A percentile compares a stretch with the other conserved stretches of the same genome.
phyloP scores from a whole-genome alignment of 2,329 filamentous ascomycete species.

The Magnaporthiopsis poae region DNA sequence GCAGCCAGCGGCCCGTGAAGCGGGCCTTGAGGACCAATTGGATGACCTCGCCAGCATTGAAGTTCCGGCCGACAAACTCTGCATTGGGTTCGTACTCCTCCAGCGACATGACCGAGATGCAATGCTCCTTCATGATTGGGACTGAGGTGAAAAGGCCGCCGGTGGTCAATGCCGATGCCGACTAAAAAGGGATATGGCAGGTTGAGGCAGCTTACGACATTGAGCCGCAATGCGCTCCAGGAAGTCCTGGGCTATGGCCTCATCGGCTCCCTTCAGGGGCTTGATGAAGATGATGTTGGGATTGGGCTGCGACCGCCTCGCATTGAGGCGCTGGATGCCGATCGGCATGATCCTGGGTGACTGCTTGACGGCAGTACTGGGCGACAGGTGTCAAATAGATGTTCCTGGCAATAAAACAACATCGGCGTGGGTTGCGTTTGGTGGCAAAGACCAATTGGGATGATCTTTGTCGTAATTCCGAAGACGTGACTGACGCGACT shows the following conservation, averaged over 20 bases:
- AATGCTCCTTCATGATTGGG: conserved; percentile 60
- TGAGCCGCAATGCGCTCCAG: conserved; percentile 70
- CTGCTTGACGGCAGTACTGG: too few relatives aligned
- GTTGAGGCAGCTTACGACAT: conserved; percentile 41
- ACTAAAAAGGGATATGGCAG: background rate
- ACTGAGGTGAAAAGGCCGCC: conserved; percentile 24
- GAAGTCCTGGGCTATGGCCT: conserved; percentile 56
- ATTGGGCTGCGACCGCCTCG: conserved; percentile 64
- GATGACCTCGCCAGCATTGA: conserved; percentile 80
- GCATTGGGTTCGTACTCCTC: conserved; percentile 74
- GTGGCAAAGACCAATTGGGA: too few relatives aligned
- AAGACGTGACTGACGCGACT: too few relatives aligned
- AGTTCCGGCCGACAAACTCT: conserved; percentile 81
- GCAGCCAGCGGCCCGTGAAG: conserved; percentile 59
- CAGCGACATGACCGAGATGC: conserved; percentile 57
- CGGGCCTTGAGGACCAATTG: conserved; percentile 70
- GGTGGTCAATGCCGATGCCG: background rate
- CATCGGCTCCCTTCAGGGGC: conserved; percentile 55
- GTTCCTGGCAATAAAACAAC: too few relatives aligned
- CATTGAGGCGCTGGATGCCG: conserved; percentile 70
- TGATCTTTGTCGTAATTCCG: too few relatives aligned
- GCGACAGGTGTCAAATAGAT: too few relatives aligned
- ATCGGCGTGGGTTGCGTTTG: too few relatives aligned
- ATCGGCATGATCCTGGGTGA: conserved; percentile 50
- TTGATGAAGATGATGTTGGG: conserved; percentile 77